phyloP scores from a whole-genome alignment of 2,329 filamentous ascomycete genomes.

The Penicillium griseofulvum region DNA sequence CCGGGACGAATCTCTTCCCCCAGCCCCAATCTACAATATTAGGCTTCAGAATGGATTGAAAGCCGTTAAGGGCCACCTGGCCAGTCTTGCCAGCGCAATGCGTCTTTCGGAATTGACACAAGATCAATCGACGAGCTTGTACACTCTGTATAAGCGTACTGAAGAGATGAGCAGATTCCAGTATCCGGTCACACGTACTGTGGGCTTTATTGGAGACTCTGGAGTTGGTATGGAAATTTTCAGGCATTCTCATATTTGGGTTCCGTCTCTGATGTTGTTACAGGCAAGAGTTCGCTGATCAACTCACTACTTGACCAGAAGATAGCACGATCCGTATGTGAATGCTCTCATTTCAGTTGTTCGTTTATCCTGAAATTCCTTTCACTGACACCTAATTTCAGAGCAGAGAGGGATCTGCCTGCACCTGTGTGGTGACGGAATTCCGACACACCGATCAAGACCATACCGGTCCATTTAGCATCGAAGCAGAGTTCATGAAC shows the following conservation, averaged over 20 bases:
- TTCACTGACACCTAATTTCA: background rate
- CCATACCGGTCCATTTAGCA: slow-evolving; percentile 7
- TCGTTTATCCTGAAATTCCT: background rate
- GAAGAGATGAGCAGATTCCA: slow-evolving; percentile 7
- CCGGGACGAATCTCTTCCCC: slow-evolving; percentile 13
- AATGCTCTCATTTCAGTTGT: background rate
- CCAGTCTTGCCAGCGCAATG: slow-evolving; percentile 5
- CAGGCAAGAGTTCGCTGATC: slow-evolving; percentile 17
- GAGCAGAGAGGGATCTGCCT: slow-evolving; percentile 12
- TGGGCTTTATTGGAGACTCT: slow-evolving; percentile 19
- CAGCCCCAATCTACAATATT: slow-evolving; percentile 18
- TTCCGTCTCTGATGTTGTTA: background rate
- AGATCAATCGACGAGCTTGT: slow-evolving; percentile 3
- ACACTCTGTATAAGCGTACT: slow-evolving; percentile 7
- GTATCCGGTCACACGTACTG: slow-evolving; percentile 12
- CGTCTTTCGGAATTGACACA: background rate
- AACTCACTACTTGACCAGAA: slow-evolving; percentile 12
- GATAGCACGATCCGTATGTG: slow-evolving; percentile 11
- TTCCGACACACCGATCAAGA: slow-evolving; percentile 8
- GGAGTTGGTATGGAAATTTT: slow-evolving; percentile 11
- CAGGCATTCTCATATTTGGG: background rate
- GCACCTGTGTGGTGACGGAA: slow-evolving; percentile 17
- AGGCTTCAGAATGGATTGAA: slow-evolving; percentile 13
- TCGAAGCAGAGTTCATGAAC: slow-evolving; percentile 17
- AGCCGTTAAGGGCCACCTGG: slow-evolving; percentile 4